Base-by-base conservation (phyloP, 163 green algal species). In the Scenedesmus sp. region DNA sequence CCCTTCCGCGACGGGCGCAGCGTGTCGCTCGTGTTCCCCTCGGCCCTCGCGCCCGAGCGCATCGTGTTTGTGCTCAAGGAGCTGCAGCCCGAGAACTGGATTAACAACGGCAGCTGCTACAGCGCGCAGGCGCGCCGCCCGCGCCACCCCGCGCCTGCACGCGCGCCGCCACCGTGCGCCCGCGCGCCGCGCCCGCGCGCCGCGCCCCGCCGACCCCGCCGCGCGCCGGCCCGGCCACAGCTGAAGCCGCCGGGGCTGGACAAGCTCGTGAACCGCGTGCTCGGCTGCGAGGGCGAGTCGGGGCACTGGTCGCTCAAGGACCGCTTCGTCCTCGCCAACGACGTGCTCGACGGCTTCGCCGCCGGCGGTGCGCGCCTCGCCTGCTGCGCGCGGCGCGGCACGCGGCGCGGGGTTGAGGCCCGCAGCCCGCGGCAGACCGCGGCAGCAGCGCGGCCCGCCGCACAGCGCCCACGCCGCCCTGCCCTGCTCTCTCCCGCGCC, bases 31-130 rank as follows among this genome's bases (percentile, higher is more conserved):
- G 63, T 0, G 17, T 92, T 93, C 39, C 70, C 83, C 2, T 72
- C 17, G 2, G 18, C n/a, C 33, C 6, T 22, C 17, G 51, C 58
- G 1, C 81, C 84, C 3, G 22, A 75, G 45, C 84, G 78, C 24
- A 47, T 96, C 3, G 84, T 93, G 36, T 96, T 93, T 83, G 91
- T 96, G 51, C 69, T 95, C 42, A 91, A 93, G 64, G 77, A 91
- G 80, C 64, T 73, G 15, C 60, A 88, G 24, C 88, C 84, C 11
- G 89, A 94, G 71, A 63, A 78, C 58, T 94, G 90, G 90, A 70
- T 85, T 48, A 91, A 91, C 75, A 89, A 87, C 74, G 85, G 83
- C 24, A 88, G 85, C 56, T 66, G 53, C 51, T 77, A 67, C 54
- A 26, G 18, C 15, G 69, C 50, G 34, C 69, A 74, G 65, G 29